Conservation (phyloP, 768 basidiomycete species). For the Mycena indigotica region DNA sequence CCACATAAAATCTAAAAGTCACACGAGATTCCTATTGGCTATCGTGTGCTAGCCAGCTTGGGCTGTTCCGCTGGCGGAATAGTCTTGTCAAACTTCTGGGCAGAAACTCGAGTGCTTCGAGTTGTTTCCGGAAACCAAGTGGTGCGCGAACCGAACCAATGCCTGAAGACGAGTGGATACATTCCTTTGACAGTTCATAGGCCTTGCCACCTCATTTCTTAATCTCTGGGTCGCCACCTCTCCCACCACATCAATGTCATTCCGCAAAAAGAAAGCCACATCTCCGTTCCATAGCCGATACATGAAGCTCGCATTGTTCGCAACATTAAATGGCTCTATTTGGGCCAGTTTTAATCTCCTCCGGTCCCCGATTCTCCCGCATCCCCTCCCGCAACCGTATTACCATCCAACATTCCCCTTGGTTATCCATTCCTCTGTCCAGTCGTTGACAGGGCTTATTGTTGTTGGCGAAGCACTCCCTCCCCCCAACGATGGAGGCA, state of each 20-base stretch:
- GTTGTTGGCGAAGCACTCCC: slow-evolving; percentile 75
- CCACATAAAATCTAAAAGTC: too few species aligned
- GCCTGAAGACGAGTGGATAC: neutral
- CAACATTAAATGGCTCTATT: slow-evolving; percentile 37
- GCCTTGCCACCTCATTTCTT: slow-evolving; percentile 20
- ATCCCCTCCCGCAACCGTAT: slow-evolving; percentile 53
- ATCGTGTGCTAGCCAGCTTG: slow-evolving; percentile 13
- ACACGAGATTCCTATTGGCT: slow-evolving; percentile 8
- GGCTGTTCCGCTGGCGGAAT: slow-evolving; percentile 1
- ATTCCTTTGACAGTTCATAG: slow-evolving; percentile 18
- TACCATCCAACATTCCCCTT: slow-evolving; percentile 55
- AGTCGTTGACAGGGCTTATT: slow-evolving; percentile 79
- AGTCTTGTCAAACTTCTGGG: slow-evolving; percentile 24
- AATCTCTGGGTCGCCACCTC: slow-evolving; percentile 17
- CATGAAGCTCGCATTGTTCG: slow-evolving; percentile 29
- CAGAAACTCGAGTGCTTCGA: slow-evolving; percentile 27
- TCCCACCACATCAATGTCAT: slow-evolving; percentile 7
- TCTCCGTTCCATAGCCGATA: slow-evolving; percentile 12
- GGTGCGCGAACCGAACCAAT: too few species aligned
- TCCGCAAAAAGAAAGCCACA: slow-evolving; percentile 24
- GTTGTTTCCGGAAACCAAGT: slow-evolving; percentile 43
- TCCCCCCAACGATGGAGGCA: slow-evolving; percentile 32
- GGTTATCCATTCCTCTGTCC: slow-evolving; percentile 65
- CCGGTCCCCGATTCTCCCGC: slow-evolving; percentile 59
- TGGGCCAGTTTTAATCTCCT: slow-evolving; percentile 40